These are phyloP conservation scores for Atkinsonella texensis DNA, from an alignment of 2,329 filamentous ascomycete species.

Conservation along the genomic window DNA sequence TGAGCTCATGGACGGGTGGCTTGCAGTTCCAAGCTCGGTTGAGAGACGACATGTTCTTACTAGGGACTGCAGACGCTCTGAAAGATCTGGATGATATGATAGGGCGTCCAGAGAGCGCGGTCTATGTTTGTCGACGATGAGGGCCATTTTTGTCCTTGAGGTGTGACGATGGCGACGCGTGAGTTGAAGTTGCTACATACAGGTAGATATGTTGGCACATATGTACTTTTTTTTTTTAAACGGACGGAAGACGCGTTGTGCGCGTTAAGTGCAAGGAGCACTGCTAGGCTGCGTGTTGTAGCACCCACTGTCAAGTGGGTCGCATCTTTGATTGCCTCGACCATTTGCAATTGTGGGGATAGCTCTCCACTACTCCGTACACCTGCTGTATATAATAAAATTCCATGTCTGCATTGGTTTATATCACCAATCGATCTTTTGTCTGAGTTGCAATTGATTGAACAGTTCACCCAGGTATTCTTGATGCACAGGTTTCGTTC, in stretches of 20 bases:
- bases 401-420: not conserved
- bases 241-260: slow-evolving; percentile 18
- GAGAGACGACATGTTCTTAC: slow-evolving; percentile 32
- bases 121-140: slow-evolving; percentile 61
- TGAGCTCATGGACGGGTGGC: not conserved
- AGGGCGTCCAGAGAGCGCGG: slow-evolving; percentile 65
- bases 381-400: no score
- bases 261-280: slow-evolving; percentile 24
- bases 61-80: slow-evolving; percentile 72
- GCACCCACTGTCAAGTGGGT: not conserved
- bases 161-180: slow-evolving; percentile 6
- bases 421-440: not conserved
- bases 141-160: slow-evolving; percentile 39
- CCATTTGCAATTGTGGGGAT: not conserved
- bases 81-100: slow-evolving; percentile 82
- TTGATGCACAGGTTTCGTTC: not conserved
- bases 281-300: not conserved
- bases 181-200: slow-evolving; percentile 8
- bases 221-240: slow-evolving; percentile 16
- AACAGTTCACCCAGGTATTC: not conserved
- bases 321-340: not conserved
- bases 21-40: no score
- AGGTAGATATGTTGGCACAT: no score
- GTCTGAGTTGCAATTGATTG: not conserved
- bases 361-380: no score